Evolutionary conservation across 495 filamentous ascomycete species (phyloP), one percentile per base, ranked within the genome.

Genomic region (Talaromyces adpressus): DNA sequence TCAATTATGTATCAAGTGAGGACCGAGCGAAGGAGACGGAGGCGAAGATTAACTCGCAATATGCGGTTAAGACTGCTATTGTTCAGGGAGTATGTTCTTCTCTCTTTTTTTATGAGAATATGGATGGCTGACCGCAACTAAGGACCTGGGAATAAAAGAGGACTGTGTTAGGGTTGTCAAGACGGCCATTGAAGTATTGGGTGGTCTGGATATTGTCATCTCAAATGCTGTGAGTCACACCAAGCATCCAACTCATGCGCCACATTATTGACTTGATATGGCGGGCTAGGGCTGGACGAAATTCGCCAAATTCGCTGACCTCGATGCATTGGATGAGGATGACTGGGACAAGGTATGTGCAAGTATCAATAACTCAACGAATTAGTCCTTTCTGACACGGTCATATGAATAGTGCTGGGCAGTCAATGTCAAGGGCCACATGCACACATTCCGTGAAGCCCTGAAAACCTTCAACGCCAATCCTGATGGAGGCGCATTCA

Each of bases 151-250:
- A 29, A 73, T 75, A n/a, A 71, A 84, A 64, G 72, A 66, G 4
- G 87, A 85, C 39, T 89, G 86, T 63, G 70, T 72, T 30, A 74
- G 72, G 0, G 69, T 78, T 18, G 84, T 91, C 6, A 70, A 82
- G 30, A 76, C 84, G 20, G 79, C 83, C 4, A 81, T 85, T 59
- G 75, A 83, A 62, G 71, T 79, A 34, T 70, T 90, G 5, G 88
- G 89, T 4, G 87, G 89, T 1, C 69, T 92, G 22, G 89, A 92
- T 73, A 79, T 90, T 34, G 72, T 92, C 4, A 77, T 91, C 57
- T 87, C 85, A 0, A 91, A 92, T 72, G 88, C 89, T 12, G 88
- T 89, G 65, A 64, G 86, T 74, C 23, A 22, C n/a, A 8, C 47
- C 47, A 16, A 2, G 4, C 16, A 18, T 57, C 54, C 0, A 57